These are phyloP conservation scores for Phyllosticta paracitricarpa DNA, from an alignment of 2,329 filamentous ascomycete species.

Conservation along the genomic window DNA sequence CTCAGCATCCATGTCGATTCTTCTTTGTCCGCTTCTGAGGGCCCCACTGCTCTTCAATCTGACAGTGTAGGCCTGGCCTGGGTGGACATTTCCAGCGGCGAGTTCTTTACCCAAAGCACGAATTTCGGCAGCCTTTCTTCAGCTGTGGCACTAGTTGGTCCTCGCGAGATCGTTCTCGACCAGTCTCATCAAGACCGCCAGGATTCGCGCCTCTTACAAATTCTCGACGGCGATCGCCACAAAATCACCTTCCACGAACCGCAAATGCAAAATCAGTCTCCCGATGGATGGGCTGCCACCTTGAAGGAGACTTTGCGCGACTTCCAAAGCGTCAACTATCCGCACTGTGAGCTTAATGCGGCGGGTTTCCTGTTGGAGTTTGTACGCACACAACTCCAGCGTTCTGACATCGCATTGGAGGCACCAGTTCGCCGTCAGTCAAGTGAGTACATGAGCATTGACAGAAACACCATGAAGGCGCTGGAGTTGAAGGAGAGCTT, in stretches of 20 bases:
- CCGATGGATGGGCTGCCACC: constrained; percentile 63
- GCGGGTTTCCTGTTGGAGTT: constrained; percentile 78
- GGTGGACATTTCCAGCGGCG: constrained; percentile 90
- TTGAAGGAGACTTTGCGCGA: constrained; percentile 61
- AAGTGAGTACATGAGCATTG: constrained; percentile 76
- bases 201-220: constrained; percentile 49
- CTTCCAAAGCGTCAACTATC: constrained; percentile 43
- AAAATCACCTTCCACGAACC: constrained; percentile 61
- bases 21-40: constrained; percentile 13
- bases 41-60: constrained; percentile 15
- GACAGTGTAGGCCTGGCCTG: constrained; percentile 60
- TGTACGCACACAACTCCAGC: constrained; percentile 67
- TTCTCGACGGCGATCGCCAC: constrained; percentile 66
- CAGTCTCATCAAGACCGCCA: constrained; percentile 43
- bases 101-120: constrained; percentile 77
- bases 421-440: constrained; percentile 65
- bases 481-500: constrained; percentile 84
- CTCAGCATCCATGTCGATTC: constrained; percentile 60
- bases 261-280: constrained; percentile 32
- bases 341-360: constrained; percentile 59
- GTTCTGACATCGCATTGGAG: constrained; percentile 70
- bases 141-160: constrained; percentile 69
- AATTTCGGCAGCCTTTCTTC: constrained; percentile 65
- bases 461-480: constrained; percentile 81
- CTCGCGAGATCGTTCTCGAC: constrained; percentile 75